Evolutionary conservation across 306 rosid species (phyloP).

Genomic region (Quercus robur): DNA sequence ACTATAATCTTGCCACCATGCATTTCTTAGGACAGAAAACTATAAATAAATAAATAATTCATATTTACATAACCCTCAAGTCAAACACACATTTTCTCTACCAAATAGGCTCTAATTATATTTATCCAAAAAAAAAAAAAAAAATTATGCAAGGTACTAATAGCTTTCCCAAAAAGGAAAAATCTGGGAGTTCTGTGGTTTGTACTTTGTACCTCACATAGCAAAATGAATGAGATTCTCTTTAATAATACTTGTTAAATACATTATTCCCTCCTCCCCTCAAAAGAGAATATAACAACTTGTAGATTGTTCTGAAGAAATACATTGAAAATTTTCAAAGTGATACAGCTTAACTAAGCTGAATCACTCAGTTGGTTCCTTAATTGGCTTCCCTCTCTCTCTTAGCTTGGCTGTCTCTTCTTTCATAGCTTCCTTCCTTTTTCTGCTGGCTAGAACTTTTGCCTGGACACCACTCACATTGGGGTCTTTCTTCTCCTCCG

Average conservation of each 20-base stretch:
- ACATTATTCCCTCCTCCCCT: not conserved
- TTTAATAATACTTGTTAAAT: not conserved
- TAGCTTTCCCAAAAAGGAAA: too few species aligned
- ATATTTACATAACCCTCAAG: too few species aligned
- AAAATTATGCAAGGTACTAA: too few species aligned
- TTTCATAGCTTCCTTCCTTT: slow-evolving; percentile 91
- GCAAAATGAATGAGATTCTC: not conserved
- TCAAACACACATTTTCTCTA: too few species aligned
- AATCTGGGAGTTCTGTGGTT: too few species aligned
- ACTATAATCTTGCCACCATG: too few species aligned
- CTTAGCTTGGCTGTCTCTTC: slow-evolving; percentile 53
- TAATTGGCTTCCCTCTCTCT: slow-evolving; percentile 50
- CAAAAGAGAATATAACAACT: too few species aligned
- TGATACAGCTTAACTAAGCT: not conserved
- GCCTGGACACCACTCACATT: slow-evolving; percentile 75
- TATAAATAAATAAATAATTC: too few species aligned
- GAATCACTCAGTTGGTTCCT: slow-evolving; percentile 30
- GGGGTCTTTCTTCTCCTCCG: slow-evolving; percentile 72
- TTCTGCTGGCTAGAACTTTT: slow-evolving; percentile 82
- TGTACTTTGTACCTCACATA: too few species aligned
- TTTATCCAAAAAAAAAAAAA: too few species aligned
- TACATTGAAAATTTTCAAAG: not conserved
- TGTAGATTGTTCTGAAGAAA: not conserved
- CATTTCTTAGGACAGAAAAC: too few species aligned
- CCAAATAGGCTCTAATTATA: too few species aligned